phyloP scores from a whole-genome alignment of 176 grass and related monocot species.

The Secale cereale region DNA sequence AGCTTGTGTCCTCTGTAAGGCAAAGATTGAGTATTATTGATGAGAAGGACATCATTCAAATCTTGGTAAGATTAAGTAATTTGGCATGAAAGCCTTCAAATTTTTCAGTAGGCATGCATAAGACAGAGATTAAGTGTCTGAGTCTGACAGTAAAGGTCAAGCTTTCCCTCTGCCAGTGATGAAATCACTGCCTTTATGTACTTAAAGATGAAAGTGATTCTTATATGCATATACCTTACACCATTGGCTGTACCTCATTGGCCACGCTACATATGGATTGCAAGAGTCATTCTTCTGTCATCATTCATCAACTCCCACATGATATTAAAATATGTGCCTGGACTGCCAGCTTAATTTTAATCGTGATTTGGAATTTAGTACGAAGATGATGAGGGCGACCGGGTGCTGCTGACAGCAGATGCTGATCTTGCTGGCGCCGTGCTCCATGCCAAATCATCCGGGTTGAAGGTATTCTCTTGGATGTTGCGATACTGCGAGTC shows the following conservation, averaged over 20 bases:
- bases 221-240: slow-evolving; percentile 1
- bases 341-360: slow-evolving; percentile 5
- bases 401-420: slow-evolving; percentile 73
- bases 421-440: slow-evolving; percentile 74
- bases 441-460: slow-evolving; percentile 68
- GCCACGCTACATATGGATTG: neutral
- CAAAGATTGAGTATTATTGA: slow-evolving; percentile 57
- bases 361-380: slow-evolving; percentile 53
- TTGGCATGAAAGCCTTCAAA: slow-evolving; percentile 5
- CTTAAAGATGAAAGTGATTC: neutral
- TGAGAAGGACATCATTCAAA: slow-evolving; percentile 58
- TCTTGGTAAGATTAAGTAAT: slow-evolving; percentile 58
- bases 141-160: slow-evolving; percentile 19
- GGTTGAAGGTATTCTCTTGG: slow-evolving; percentile 64
- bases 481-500: neutral
- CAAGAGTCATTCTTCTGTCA: neutral
- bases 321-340: neutral
- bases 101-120: slow-evolving; percentile 9
- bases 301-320: slow-evolving; percentile 5
- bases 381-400: slow-evolving; percentile 94
- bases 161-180: neutral
- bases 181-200: slow-evolving; percentile 10
- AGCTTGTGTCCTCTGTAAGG: slow-evolving; percentile 61
- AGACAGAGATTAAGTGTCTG: slow-evolving; percentile 3
- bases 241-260: neutral